phyloP scores from a whole-genome alignment of 2,329 filamentous ascomycete genomes.

The Lecanicillium sp. region DNA sequence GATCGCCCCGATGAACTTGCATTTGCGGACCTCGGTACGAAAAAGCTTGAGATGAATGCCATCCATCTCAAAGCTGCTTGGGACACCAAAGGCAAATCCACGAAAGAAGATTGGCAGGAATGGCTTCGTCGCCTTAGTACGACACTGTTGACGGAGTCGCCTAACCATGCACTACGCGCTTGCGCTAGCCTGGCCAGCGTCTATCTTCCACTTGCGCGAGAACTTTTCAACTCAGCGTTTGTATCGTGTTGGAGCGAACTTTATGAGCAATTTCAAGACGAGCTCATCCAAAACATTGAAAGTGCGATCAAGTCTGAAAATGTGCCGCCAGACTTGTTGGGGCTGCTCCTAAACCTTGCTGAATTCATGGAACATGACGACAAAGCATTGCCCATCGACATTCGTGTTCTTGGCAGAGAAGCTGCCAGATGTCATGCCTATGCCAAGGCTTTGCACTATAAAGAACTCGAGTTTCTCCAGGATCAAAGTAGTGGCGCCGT shows the following conservation, averaged over 20 bases:
- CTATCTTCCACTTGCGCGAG: constrained; percentile 83
- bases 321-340: constrained; percentile 90
- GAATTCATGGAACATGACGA: constrained; percentile 99
- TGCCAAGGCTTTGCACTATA: constrained; percentile 96
- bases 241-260: constrained; percentile 98
- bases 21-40: constrained; percentile 76
- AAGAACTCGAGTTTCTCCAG: constrained; percentile 95
- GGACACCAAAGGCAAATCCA: constrained; percentile 95
- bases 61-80: constrained; percentile 95
- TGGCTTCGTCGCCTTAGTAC: constrained; percentile 97
- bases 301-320: constrained; percentile 91
- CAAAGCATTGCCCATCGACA: constrained; percentile 95
- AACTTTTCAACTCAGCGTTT: constrained; percentile 97
- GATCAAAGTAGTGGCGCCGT: constrained; percentile 94
- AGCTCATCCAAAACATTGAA: constrained; percentile 91
- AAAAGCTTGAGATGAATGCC: constrained; percentile 95
- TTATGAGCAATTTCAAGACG: constrained; percentile 94
- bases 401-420: constrained; percentile 86
- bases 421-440: constrained; percentile 96
- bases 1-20: constrained; percentile 72
- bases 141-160: constrained; percentile 87
- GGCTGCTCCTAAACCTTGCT: constrained; percentile 87
- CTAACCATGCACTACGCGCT: constrained; percentile 87
- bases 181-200: constrained; percentile 87
- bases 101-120: constrained; percentile 97